A percentile compares a stretch with the other conserved stretches of the same genome.
phyloP scores from a whole-genome alignment of 1,139 yeast species.

The Kurtzmaniella quercitrusa region DNA sequence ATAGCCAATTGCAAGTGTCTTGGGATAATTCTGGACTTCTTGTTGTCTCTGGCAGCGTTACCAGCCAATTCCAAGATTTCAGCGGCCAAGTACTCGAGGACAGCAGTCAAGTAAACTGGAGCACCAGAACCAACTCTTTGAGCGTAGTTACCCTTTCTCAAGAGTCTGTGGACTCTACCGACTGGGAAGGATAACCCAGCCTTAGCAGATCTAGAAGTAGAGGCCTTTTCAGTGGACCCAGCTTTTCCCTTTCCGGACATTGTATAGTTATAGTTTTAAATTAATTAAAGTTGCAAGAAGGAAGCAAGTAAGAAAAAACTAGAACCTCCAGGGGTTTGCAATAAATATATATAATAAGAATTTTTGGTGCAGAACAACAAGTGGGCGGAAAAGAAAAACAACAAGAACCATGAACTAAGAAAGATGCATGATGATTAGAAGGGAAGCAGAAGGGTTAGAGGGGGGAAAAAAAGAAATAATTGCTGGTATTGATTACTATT shows the following conservation, averaged over 20 bases:
- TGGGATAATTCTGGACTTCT: conserved; percentile 54
- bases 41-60: conserved; percentile 57
- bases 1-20: conserved; percentile 52
- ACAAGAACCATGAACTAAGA: no score
- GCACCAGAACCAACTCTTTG: conserved; percentile 57
- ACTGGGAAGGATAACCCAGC: conserved; percentile 56
- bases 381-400: background rate
- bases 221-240: conserved; percentile 49
- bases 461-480: background rate
- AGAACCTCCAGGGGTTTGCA: background rate
- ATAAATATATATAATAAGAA: background rate
- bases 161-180: conserved; percentile 53
- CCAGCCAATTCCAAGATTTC: conserved; percentile 55
- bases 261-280: conserved; percentile 14
- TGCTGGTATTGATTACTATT: background rate
- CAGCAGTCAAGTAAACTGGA: conserved; percentile 51
- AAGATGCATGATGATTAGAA: no score
- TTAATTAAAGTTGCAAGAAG: conserved; percentile 8
- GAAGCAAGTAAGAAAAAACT: conserved; percentile 1
- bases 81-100: conserved; percentile 50
- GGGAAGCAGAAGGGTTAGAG: no score
- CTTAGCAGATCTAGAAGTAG: conserved; percentile 51
- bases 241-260: conserved; percentile 56
- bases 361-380: background rate
- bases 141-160: conserved; percentile 53